phyloP scores from a whole-genome alignment of 2,329 filamentous ascomycete species.

The Colletotrichum coccodes region DNA sequence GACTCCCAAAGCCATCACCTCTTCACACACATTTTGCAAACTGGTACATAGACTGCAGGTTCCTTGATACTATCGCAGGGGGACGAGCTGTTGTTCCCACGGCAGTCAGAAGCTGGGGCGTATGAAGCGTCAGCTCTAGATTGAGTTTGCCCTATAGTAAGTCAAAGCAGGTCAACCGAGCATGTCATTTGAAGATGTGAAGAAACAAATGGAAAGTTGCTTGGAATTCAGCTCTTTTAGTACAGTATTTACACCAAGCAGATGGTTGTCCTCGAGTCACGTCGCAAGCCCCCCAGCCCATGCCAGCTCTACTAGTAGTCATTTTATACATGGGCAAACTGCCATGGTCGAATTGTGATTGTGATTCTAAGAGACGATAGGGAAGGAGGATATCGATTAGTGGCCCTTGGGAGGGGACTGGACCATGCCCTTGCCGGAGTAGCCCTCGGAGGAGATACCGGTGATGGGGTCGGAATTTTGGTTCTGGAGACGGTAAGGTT shows the following conservation, averaged over 20 bases:
- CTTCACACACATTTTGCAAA: background rate
- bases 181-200: background rate
- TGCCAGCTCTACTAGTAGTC: slow-evolving; percentile 39
- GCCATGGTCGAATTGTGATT: slow-evolving; percentile 32
- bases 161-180: background rate
- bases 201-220: slow-evolving; percentile 41
- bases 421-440: slow-evolving; percentile 81
- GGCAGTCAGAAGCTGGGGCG: background rate
- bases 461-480: slow-evolving; percentile 90
- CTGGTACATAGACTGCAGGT: background rate
- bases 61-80: background rate
- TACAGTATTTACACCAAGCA: slow-evolving; percentile 55
- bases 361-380: slow-evolving; percentile 33
- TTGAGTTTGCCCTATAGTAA: background rate
- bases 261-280: slow-evolving; percentile 39
- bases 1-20: too few relatives aligned
- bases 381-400: slow-evolving; percentile 45
- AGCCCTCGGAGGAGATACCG: slow-evolving; percentile 82
- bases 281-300: slow-evolving; percentile 43
- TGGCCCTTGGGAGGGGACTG: slow-evolving; percentile 71
- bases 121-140: background rate
- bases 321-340: slow-evolving; percentile 48
- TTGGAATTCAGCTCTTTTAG: slow-evolving; percentile 50
- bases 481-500: slow-evolving; percentile 59
- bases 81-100: background rate